phyloP scores from a whole-genome alignment of 2,329 filamentous ascomycete species.

The Cladosporium cucumerinum region DNA sequence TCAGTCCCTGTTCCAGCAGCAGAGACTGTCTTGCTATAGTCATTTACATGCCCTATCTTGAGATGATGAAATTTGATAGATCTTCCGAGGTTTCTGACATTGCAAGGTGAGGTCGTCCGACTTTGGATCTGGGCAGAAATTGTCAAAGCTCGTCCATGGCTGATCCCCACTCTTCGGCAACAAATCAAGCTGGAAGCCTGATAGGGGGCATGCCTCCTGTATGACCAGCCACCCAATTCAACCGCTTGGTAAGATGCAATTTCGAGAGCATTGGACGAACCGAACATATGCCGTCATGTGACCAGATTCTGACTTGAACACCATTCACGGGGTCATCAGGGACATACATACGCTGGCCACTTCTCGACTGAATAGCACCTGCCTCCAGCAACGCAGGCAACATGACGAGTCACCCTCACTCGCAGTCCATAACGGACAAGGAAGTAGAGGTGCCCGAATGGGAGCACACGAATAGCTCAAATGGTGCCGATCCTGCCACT shows the following conservation, averaged over 20 bases:
- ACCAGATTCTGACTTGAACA: background rate
- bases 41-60: background rate
- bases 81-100: background rate
- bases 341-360: background rate
- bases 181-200: slow-evolving; percentile 1
- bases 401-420: slow-evolving; percentile 1
- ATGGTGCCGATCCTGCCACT: background rate
- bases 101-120: background rate
- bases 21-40: background rate
- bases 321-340: too few relatives aligned
- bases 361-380: background rate
- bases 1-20: background rate
- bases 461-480: slow-evolving; percentile 21
- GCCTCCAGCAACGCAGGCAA: background rate
- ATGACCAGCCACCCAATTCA: background rate
- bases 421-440: slow-evolving; percentile 11
- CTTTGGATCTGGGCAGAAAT: background rate
- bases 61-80: background rate
- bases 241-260: background rate
- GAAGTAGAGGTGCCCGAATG: slow-evolving; percentile 27
- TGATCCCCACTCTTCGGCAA: background rate
- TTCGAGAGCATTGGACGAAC: background rate
- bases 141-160: background rate
- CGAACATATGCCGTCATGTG: background rate
- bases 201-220: background rate